Conservation (phyloP, 192 early-diverging fungal species). For the Lunasporangiospora selenospora region DNA sequence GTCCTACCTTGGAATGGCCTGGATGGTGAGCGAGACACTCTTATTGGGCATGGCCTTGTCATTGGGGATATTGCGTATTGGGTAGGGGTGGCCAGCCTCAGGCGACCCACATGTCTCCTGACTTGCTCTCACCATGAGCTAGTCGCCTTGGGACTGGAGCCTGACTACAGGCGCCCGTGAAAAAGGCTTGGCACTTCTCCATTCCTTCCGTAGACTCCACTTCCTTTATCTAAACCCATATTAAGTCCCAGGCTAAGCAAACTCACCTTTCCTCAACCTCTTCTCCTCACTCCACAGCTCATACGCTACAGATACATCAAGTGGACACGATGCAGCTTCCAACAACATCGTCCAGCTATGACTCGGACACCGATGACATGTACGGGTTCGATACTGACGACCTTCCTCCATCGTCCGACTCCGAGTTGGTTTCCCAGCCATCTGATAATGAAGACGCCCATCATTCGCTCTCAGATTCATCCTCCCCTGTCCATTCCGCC, state of each 20-base stretch:
- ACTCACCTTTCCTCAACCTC: too few species aligned
- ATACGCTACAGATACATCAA: too few species aligned
- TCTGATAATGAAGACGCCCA: conserved; percentile 28
- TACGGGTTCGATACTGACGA: conserved; percentile 27
- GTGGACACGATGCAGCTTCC: too few species aligned
- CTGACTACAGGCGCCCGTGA: neutral
- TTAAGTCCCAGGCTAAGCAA: neutral
- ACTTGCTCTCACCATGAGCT: too few species aligned
- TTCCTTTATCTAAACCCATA: neutral
- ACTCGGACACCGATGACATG: conserved; percentile 31
- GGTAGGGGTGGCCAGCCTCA: too few species aligned
- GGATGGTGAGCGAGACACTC: too few species aligned
- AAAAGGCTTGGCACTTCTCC: neutral
- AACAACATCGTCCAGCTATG: conserved; percentile 4
- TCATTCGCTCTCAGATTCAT: conserved; percentile 1
- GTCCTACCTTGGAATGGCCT: too few species aligned
- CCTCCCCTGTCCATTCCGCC: neutral
- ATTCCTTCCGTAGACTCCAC: neutral
- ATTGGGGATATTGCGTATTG: too few species aligned
- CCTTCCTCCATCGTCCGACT: conserved; percentile 23
- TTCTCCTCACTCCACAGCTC: neutral
- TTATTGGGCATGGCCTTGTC: too few species aligned
- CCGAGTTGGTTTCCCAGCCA: conserved; percentile 37
- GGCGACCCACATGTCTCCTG: too few species aligned
- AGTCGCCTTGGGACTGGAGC: too few species aligned